These are phyloP conservation scores for Rossbeevera mucosa DNA, from an alignment of 768 basidiomycete species.

Conservation along the genomic window DNA sequence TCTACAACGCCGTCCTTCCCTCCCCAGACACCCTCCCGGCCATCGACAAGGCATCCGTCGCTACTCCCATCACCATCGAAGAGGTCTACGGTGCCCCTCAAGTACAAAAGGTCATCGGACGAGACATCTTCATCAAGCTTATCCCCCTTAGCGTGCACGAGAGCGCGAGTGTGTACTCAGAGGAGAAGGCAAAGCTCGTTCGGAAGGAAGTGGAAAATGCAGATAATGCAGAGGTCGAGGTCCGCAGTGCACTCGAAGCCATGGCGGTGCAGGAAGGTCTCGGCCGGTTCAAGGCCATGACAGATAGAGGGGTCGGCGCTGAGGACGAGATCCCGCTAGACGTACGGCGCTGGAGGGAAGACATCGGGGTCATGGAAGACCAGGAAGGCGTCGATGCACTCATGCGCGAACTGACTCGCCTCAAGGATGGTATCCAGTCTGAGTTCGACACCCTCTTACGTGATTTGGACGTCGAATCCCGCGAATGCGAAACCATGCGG, in stretches of 20 bases:
- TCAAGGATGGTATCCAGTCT: conserved; percentile 52
- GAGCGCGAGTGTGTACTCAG: conserved; percentile 93
- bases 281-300: conserved; percentile 64
- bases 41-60: conserved; percentile 80
- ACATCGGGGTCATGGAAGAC: conserved; percentile 66
- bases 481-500: conserved; percentile 84
- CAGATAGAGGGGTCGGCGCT: conserved; percentile 57
- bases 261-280: conserved; percentile 74
- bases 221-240: conserved; percentile 79
- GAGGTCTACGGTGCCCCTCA: conserved; percentile 89
- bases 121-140: conserved; percentile 81
- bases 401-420: conserved; percentile 51
- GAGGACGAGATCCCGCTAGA: conserved; percentile 68
- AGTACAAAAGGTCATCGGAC: conserved; percentile 91
- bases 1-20: conserved; percentile 90
- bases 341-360: conserved; percentile 68
- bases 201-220: conserved; percentile 84
- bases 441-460: conserved; percentile 60
- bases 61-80: conserved; percentile 86
- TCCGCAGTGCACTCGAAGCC: conserved; percentile 72
- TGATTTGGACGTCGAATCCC: conserved; percentile 76
- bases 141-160: conserved; percentile 94
- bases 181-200: conserved; percentile 96
- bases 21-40: conserved; percentile 69
- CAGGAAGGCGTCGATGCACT: conserved; percentile 62